phyloP scores from a whole-genome alignment of 2,329 filamentous ascomycete species.

The Aureobasidium namibiae region DNA sequence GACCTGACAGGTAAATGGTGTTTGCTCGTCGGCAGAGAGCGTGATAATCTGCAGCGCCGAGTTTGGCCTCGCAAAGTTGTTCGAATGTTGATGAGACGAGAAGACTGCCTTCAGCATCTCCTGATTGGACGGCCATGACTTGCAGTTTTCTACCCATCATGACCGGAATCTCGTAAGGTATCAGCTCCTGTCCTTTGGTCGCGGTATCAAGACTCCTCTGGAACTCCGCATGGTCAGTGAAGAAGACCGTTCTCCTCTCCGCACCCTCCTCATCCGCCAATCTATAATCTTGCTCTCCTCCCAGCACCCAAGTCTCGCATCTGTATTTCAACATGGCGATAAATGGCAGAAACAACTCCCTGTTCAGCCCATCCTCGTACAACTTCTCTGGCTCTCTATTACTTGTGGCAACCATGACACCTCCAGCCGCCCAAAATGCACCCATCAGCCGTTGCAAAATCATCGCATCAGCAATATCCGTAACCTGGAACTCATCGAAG shows the following conservation, averaged over 20 bases:
- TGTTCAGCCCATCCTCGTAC: constrained; percentile 29
- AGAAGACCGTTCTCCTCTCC: constrained; percentile 20
- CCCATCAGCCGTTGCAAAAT: constrained; percentile 68
- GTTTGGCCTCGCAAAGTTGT: constrained; percentile 52
- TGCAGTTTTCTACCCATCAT: constrained; percentile 18
- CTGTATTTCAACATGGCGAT: constrained; percentile 63
- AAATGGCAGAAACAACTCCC: constrained; percentile 53
- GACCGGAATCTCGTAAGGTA: constrained; percentile 16
- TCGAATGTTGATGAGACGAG: constrained; percentile 49
- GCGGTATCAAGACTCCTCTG: constrained; percentile 8
- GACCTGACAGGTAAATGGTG: constrained; percentile 18
- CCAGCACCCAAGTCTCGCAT: constrained; percentile 75
- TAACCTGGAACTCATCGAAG: constrained; percentile 75
- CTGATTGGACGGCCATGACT: constrained; percentile 9
- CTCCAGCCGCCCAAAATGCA: constrained; percentile 67
- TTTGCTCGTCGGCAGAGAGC: constrained; percentile 42
- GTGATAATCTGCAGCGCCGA: constrained; percentile 72
- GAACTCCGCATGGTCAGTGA: constrained; percentile 14
- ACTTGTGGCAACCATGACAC: constrained; percentile 67
- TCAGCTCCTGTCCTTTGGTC: not conserved
- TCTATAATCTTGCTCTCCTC: constrained; percentile 56
- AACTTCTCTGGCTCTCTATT: constrained; percentile 66
- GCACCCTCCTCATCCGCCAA: constrained; percentile 37
- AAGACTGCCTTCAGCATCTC: not conserved
- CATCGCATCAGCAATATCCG: constrained; percentile 66